Evolutionary conservation across 805 yeast genomes (phyloP).

Genomic region (Schwanniomyces occidentalis): DNA sequence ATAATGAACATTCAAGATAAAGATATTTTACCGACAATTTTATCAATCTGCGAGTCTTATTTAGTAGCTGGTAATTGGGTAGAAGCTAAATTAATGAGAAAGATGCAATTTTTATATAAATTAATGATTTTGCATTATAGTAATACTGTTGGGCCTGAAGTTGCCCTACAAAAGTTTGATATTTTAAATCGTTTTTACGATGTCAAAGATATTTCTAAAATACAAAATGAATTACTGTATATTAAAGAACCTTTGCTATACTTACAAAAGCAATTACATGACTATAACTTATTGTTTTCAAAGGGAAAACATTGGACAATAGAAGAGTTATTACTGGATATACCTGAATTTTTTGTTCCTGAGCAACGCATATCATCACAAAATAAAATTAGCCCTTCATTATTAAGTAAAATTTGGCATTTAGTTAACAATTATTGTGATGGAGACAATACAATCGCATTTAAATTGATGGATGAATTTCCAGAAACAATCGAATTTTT

Average conservation of each 20-base stretch:
- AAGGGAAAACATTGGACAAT: slow-evolving; percentile 9
- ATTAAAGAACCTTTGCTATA: slow-evolving; percentile 11
- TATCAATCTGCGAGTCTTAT: slow-evolving; percentile 28
- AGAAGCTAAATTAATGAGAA: slow-evolving; percentile 21
- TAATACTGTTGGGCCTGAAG: slow-evolving; percentile 12
- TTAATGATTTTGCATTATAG: slow-evolving; percentile 21
- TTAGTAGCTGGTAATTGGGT: slow-evolving; percentile 32
- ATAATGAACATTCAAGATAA: slow-evolving; percentile 5
- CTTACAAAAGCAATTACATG: slow-evolving; percentile 15
- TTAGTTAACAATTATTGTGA: slow-evolving; percentile 17
- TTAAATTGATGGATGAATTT: slow-evolving; percentile 30
- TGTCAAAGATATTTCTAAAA: slow-evolving; percentile 12
- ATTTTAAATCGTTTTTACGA: slow-evolving; percentile 29
- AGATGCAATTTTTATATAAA: slow-evolving; percentile 27
- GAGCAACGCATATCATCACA: slow-evolving; percentile 23
- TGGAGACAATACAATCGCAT: slow-evolving; percentile 20
- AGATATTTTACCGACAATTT: slow-evolving; percentile 12
- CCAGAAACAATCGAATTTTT: slow-evolving; percentile 36
- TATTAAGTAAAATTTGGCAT: slow-evolving; percentile 17
- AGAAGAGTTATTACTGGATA: slow-evolving; percentile 16
- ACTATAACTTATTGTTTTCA: slow-evolving; percentile 8
- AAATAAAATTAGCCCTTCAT: slow-evolving; percentile 21
- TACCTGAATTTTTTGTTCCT: slow-evolving; percentile 32
- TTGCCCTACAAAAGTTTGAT: slow-evolving; percentile 15
- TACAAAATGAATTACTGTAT: slow-evolving; percentile 12